Percentiles rank a stretch among this genome's conserved stretches.
Conservation (phyloP, 257 asterid genomes). For the Solanum appendiculatum region DNA sequence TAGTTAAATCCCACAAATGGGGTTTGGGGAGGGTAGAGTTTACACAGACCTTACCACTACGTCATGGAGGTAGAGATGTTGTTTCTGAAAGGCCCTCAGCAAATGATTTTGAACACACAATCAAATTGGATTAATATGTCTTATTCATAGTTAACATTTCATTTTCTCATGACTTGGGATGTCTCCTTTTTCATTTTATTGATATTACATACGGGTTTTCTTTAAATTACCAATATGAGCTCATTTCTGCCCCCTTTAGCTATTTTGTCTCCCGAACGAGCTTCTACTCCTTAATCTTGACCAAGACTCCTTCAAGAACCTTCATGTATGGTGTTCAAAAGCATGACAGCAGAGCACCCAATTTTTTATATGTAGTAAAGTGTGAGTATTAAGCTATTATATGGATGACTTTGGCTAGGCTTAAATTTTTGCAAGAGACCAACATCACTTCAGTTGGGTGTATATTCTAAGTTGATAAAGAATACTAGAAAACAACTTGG, state of each 20-base stretch:
- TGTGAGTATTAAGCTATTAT: not conserved
- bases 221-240: not conserved
- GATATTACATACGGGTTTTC: not conserved
- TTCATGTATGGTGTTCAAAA: not conserved
- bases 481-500: not conserved
- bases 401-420: not conserved
- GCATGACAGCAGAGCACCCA: not conserved
- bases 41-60: not conserved
- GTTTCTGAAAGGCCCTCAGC: not conserved
- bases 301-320: not conserved
- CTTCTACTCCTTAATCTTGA: not conserved
- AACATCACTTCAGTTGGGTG: not conserved
- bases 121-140: not conserved
- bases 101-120: not conserved
- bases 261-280: not conserved
- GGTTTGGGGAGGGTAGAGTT: not conserved
- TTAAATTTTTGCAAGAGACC: not conserved
- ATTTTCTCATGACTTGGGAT: not conserved
- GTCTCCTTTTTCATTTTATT: not conserved
- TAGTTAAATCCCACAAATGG: not conserved
- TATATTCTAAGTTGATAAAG: not conserved
- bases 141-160: not conserved
- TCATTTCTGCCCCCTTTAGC: not conserved
- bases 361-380: not conserved
- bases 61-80: not conserved